Percentiles rank a stretch among this genome's conserved stretches.
These are phyloP conservation scores for Aureobasidium uvarum DNA, from an alignment of 2,329 filamentous ascomycete genomes.

Conservation along the genomic window DNA sequence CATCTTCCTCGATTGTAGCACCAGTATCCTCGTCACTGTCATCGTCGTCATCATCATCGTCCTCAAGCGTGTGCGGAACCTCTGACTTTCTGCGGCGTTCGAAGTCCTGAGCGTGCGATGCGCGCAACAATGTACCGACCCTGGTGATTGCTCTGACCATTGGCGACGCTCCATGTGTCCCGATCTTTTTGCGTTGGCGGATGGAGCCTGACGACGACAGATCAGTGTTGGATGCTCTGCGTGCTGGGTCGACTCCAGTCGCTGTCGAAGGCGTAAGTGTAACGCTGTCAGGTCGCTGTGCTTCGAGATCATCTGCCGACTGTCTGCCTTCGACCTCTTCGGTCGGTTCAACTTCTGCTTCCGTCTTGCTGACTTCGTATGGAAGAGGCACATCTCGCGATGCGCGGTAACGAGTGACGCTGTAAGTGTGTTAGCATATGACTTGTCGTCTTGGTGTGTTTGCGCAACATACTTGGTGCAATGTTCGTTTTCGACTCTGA, in stretches of 20 bases:
- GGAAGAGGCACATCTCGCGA: slow-evolving; percentile 83
- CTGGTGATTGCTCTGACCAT: slow-evolving; percentile 48
- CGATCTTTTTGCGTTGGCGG: slow-evolving; percentile 28
- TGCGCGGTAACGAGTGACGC: slow-evolving; percentile 81
- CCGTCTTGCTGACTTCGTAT: slow-evolving; percentile 54
- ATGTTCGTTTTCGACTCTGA: slow-evolving; percentile 97
- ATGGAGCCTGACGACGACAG: neutral
- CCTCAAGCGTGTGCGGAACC: slow-evolving; percentile 36
- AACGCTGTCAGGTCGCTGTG: slow-evolving; percentile 18
- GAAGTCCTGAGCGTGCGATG: slow-evolving; percentile 88
- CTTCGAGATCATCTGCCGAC: slow-evolving; percentile 24
- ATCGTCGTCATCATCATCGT: slow-evolving; percentile 39
- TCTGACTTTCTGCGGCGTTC: slow-evolving; percentile 67
- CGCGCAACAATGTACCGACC: slow-evolving; percentile 68
- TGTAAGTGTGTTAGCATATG: slow-evolving; percentile 28
- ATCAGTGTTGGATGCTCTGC: neutral
- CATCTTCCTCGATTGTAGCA: slow-evolving; percentile 1
- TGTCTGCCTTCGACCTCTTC: slow-evolving; percentile 6
- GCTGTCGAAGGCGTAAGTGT: slow-evolving; percentile 1
- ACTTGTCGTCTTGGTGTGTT: neutral
- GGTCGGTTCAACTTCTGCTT: slow-evolving; percentile 7
- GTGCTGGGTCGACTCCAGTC: slow-evolving; percentile 27
- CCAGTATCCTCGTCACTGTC: slow-evolving; percentile 36
- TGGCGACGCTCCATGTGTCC: slow-evolving; percentile 37
- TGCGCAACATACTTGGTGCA: slow-evolving; percentile 64